Evolutionary conservation across 805 yeast genomes (phyloP), one percentile per base, ranked within the genome.

Genomic region (Yarrowia sp.): DNA sequence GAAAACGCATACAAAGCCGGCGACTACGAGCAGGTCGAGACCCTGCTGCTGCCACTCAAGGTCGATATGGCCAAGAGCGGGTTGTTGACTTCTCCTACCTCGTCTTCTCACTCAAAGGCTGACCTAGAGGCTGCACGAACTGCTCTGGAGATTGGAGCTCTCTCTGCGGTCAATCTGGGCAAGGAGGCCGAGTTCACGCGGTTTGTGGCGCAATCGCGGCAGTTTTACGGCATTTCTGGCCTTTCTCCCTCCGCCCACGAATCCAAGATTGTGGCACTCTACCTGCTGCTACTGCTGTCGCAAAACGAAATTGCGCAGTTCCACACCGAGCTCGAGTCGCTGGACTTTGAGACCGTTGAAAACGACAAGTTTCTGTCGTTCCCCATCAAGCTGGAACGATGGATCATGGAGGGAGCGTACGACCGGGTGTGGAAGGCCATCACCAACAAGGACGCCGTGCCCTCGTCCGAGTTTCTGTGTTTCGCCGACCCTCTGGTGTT

Each of bases 321-420:
- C 79, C 98, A 95, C 77, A 87, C 92, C 28, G 97, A 91, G 74
- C 80, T 93, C 67, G 98, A 93, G 75, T 80, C 79, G 66, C 81
- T 92, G 69, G 83, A 82, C 69, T 83, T 83, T 69, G 80, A 78
- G 67, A 81, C 81, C 62, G 79, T 84, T 67, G 93, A 90, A 69
- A 79, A 81, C 36, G 96, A 90, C 74, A 79, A 82, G 69, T 90
- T 82, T 74, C 79, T 93, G 69, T 83, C 85, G 54, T 92, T 92
- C 74, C 98, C 98, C 24, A 86, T 93, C 63, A 86, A 86, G 70
- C 85, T 95, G 70, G 98, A 95, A 75, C 86, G 90, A 69, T 90
- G 96, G 88, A 83, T 95, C 69, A 91, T 93, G 88, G 98, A 95
- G 77, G 99, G 99, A 46, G 89, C 93, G 68, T 95, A 92, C 76